These are phyloP conservation scores for Hygrophila difformis DNA, from an alignment of 257 asterid species.

Conservation along the genomic window DNA sequence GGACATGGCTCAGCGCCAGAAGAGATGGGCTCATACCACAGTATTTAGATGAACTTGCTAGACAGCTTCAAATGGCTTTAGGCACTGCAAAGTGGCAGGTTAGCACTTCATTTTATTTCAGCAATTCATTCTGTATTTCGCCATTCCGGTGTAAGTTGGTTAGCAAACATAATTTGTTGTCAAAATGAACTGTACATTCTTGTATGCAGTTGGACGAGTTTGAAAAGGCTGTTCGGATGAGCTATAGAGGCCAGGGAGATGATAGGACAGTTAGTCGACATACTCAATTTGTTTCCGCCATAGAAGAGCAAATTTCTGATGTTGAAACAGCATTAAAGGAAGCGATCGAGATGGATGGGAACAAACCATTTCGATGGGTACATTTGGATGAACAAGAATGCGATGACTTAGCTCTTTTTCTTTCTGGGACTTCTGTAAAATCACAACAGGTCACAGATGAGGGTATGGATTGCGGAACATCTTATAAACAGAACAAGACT, in stretches of 20 bases:
- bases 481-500: too few relatives aligned
- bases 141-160: too few relatives aligned
- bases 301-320: slow-evolving; percentile 54
- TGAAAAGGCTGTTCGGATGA: slow-evolving; percentile 67
- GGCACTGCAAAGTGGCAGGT: slow-evolving; percentile 99
- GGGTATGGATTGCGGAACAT: not conserved
- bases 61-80: slow-evolving; percentile 81
- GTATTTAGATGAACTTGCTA: slow-evolving; percentile 44
- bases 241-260: slow-evolving; percentile 56
- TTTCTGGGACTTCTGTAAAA: slow-evolving; percentile 68
- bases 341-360: slow-evolving; percentile 39
- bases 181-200: not conserved
- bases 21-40: slow-evolving; percentile 45
- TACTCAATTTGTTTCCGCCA: slow-evolving; percentile 57
- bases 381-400: slow-evolving; percentile 61
- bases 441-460: slow-evolving; percentile 29
- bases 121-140: not conserved
- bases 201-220: slow-evolving; percentile 72
- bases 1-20: slow-evolving; percentile 64
- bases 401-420: slow-evolving; percentile 70
- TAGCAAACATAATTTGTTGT: too few relatives aligned
- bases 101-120: slow-evolving; percentile 5
- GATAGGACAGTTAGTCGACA: slow-evolving; percentile 61
- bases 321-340: slow-evolving; percentile 58
- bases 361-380: slow-evolving; percentile 66